These are phyloP conservation scores for Stromatinia cepivora DNA, from an alignment of 2,329 filamentous ascomycete species.

Conservation along the genomic window DNA sequence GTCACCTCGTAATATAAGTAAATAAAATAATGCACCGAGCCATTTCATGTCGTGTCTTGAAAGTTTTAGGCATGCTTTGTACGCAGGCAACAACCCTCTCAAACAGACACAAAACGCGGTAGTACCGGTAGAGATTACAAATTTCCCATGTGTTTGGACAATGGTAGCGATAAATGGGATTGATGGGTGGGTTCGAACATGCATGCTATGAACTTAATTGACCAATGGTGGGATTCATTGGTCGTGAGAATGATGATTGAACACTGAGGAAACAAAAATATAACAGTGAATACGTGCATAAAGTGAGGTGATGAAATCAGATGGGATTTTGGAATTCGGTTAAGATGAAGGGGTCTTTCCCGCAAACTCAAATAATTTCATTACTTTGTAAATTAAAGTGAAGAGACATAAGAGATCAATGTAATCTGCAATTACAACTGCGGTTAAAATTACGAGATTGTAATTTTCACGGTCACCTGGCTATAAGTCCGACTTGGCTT, in stretches of 20 bases:
- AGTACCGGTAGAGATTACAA: constrained; percentile 6
- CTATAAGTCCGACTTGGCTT: constrained; percentile 5
- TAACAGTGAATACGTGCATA: neutral
- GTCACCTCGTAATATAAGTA: constrained; percentile 5
- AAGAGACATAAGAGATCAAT: neutral
- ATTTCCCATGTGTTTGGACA: constrained; percentile 15
- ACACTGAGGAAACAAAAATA: neutral
- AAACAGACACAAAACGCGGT: constrained; percentile 3
- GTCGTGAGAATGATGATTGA: neutral
- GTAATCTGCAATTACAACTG: neutral
- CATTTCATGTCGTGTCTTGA: constrained; percentile 5
- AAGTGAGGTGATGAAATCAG: neutral
- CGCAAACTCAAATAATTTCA: neutral
- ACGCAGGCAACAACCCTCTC: constrained; percentile 1
- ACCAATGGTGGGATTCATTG: neutral
- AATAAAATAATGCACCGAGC: neutral
- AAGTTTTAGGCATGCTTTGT: constrained; percentile 8
- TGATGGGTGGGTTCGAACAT: neutral
- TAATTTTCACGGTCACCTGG: neutral
- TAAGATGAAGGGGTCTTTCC: constrained; percentile 14
- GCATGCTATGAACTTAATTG: neutral
- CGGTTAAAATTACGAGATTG: neutral
- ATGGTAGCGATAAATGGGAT: constrained; percentile 7
- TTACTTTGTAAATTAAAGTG: neutral
- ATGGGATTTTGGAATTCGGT: constrained; percentile 4